phyloP scores from a whole-genome alignment of 163 green algal genomes.

The Chlamydomonas reinhardtii region DNA sequence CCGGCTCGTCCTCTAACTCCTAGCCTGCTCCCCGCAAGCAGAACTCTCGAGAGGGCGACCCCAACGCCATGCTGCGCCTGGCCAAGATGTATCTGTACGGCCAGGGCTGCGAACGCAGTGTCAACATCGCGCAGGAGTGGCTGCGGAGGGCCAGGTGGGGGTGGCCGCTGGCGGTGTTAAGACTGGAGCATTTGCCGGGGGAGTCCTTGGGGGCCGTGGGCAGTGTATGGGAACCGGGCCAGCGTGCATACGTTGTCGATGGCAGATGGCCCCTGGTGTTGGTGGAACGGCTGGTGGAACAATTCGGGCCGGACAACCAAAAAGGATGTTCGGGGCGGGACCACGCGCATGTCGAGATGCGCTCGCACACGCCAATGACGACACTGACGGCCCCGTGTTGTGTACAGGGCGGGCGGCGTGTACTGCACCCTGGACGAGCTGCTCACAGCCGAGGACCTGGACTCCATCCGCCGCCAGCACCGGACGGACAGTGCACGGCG shows the following conservation, averaged over 20 bases:
- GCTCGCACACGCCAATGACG: too few species aligned
- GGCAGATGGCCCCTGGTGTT: too few species aligned
- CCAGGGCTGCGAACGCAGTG: conserved; percentile 59
- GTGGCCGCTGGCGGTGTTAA: background rate
- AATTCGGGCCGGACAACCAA: too few species aligned
- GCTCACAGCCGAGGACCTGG: conserved; percentile 50
- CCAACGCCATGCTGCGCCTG: conserved; percentile 72
- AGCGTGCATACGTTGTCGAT: too few species aligned
- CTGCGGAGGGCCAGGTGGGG: conserved; percentile 64
- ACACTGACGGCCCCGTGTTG: too few species aligned
- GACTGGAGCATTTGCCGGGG: too few species aligned
- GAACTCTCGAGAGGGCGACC: conserved; percentile 65
- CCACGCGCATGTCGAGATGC: too few species aligned
- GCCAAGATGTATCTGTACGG: conserved; percentile 77
- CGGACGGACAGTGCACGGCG: background rate
- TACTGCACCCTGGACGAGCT: conserved; percentile 65
- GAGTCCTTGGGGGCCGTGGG: too few species aligned
- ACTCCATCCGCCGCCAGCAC: background rate
- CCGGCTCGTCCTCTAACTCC: background rate
- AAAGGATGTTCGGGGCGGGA: too few species aligned
- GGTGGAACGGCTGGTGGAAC: too few species aligned
- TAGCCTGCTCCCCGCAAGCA: background rate
- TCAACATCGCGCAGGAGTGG: conserved; percentile 69
- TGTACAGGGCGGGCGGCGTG: conserved; percentile 59
- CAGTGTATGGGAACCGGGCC: too few species aligned